Conservation (phyloP, 164 flowering plant species). For the Taxillus chinensis region DNA sequence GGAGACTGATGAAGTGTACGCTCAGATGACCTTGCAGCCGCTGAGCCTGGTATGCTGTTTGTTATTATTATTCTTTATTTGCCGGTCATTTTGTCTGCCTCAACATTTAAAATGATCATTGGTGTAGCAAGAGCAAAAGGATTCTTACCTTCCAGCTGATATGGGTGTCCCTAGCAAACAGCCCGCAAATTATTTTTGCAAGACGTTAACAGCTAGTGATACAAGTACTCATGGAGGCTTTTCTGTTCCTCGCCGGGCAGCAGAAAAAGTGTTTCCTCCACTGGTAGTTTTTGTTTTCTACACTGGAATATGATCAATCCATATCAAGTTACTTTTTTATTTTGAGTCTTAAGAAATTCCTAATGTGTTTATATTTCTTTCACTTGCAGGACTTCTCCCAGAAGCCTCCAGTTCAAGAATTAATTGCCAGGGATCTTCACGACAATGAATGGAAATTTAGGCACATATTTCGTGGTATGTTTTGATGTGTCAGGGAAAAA, state of each 20-base stretch:
- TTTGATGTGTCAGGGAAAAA: neutral
- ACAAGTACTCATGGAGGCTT: constrained; percentile 96
- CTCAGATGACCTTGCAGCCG: constrained; percentile 96
- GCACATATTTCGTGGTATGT: constrained; percentile 84
- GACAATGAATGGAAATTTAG: constrained; percentile 92
- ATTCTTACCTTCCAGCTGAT: constrained; percentile 62
- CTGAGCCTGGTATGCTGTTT: constrained; percentile 44
- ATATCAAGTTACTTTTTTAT: too few species aligned
- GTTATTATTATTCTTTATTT: neutral
- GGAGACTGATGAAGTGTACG: constrained; percentile 92
- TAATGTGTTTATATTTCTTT: neutral
- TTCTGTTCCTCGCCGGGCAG: constrained; percentile 92
- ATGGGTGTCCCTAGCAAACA: constrained; percentile 68
- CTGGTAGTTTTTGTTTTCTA: constrained; percentile 31
- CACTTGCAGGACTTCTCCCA: constrained; percentile 63
- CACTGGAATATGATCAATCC: neutral
- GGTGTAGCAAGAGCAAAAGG: constrained; percentile 86
- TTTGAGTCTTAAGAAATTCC: too few species aligned
- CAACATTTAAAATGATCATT: constrained; percentile 2
- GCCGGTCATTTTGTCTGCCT: neutral
- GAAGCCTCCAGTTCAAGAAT: constrained; percentile 89
- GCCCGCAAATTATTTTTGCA: constrained; percentile 85
- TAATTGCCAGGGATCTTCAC: constrained; percentile 88
- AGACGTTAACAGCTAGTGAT: constrained; percentile 87
- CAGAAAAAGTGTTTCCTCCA: constrained; percentile 90